These are phyloP conservation scores for Trichoderma parareesei DNA, from an alignment of 495 filamentous ascomycete species.

Conservation along the genomic window DNA sequence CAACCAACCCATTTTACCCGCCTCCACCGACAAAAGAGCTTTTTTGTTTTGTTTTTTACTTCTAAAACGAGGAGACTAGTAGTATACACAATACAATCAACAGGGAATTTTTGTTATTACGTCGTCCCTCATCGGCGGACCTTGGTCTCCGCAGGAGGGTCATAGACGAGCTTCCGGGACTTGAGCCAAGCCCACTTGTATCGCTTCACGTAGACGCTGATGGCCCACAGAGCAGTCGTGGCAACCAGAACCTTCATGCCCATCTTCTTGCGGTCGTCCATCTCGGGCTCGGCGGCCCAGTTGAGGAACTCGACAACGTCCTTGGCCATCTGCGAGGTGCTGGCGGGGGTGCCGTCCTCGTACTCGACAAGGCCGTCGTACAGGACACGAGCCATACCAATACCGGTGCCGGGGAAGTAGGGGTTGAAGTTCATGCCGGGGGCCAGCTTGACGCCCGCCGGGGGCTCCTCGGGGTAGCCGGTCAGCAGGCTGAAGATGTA, in stretches of 20 bases:
- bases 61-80: conserved; percentile 6
- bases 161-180: conserved; percentile 85
- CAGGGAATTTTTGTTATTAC: not conserved
- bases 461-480: conserved; percentile 96
- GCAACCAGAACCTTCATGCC: conserved; percentile 86
- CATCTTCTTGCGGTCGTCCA: conserved; percentile 99
- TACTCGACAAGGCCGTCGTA: conserved; percentile 98
- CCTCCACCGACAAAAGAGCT: conserved; percentile 14
- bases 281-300: conserved; percentile 98
- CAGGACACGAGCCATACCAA: conserved; percentile 96
- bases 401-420: conserved; percentile 98
- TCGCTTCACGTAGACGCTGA: conserved; percentile 96
- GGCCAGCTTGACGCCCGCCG: conserved; percentile 71
- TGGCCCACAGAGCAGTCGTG: conserved; percentile 65
- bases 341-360: conserved; percentile 90
- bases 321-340: conserved; percentile 99
- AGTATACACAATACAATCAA: conserved; percentile 11
- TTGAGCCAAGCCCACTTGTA: conserved; percentile 98
- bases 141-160: conserved; percentile 50
- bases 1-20: conserved; percentile 12
- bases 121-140: conserved; percentile 10
- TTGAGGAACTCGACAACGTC: conserved; percentile 98
- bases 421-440: conserved; percentile 98
- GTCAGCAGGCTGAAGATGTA: conserved; percentile 97
- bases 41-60: not conserved